Evolutionary conservation across 2,329 filamentous ascomycete genomes (phyloP).

Genomic region (Colletotrichum sp.): DNA sequence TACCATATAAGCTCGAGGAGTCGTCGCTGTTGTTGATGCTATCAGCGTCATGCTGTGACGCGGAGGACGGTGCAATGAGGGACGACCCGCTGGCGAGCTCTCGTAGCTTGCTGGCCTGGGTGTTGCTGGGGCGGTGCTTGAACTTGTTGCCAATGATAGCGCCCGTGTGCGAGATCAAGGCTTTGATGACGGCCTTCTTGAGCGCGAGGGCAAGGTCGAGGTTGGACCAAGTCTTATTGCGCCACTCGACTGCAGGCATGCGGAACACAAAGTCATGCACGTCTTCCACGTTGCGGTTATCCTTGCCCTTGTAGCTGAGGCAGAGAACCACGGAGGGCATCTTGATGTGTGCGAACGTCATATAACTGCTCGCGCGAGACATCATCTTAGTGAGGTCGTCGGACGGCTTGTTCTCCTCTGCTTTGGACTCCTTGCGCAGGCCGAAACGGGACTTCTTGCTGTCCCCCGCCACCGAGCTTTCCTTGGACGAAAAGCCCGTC

Average conservation of each 20-base stretch:
- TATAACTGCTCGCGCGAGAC: slow-evolving; percentile 91
- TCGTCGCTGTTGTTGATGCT: slow-evolving; percentile 61
- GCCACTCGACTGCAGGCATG: slow-evolving; percentile 91
- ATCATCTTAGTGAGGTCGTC: slow-evolving; percentile 99
- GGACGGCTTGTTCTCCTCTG: slow-evolving; percentile 66
- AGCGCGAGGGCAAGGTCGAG: slow-evolving; percentile 90
- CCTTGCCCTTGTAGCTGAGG: slow-evolving; percentile 94
- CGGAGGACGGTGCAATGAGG: slow-evolving; percentile 53
- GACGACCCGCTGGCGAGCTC: slow-evolving; percentile 84
- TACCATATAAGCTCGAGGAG: slow-evolving; percentile 59
- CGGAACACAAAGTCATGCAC: slow-evolving; percentile 98
- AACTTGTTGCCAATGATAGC: slow-evolving; percentile 98
- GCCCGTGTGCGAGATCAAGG: slow-evolving; percentile 92
- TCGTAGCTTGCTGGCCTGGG: slow-evolving; percentile 78
- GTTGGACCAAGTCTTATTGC: slow-evolving; percentile 99
- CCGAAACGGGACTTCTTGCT: slow-evolving; percentile 60
- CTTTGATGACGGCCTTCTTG: slow-evolving; percentile 93
- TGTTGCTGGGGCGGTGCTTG: slow-evolving; percentile 81
- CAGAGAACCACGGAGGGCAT: slow-evolving; percentile 95
- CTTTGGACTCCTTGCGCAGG: slow-evolving; percentile 53
- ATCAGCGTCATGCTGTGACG: slow-evolving; percentile 43
- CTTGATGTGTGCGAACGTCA: slow-evolving; percentile 95
- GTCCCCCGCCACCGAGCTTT: slow-evolving; percentile 42
- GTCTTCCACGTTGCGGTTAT: slow-evolving; percentile 94
- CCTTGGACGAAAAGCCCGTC: slow-evolving; percentile 50